Conservation (phyloP, 208 protist species). For the Trichomonas vaginalis region DNA sequence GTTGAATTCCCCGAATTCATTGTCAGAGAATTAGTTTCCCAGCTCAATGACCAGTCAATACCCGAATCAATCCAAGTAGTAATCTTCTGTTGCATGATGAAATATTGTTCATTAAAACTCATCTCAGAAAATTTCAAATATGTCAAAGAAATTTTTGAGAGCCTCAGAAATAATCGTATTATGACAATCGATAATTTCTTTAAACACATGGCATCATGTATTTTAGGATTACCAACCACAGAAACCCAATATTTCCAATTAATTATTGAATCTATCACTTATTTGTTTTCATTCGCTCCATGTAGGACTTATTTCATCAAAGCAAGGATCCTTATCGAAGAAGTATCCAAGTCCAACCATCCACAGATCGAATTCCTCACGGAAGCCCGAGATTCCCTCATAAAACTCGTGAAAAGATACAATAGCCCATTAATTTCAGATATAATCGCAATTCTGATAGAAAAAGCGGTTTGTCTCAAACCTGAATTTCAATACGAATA, state of each 20-base stretch:
- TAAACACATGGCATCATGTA: neutral
- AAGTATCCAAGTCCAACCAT: neutral
- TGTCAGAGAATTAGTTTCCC: neutral
- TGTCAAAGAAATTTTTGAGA: neutral
- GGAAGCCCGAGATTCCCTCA: neutral
- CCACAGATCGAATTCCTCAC: neutral
- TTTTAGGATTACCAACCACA: neutral
- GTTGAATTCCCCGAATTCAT: neutral
- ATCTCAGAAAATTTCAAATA: neutral
- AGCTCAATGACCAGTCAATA: neutral
- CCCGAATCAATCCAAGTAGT: neutral
- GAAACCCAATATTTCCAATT: neutral
- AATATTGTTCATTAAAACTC: neutral
- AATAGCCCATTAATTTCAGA: neutral
- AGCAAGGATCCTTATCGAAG: neutral
- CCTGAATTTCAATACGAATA: neutral
- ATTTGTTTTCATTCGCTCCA: neutral
- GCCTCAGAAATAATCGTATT: neutral
- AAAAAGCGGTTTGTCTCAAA: neutral
- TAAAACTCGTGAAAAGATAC: neutral
- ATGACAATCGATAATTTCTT: neutral
- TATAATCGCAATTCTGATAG: neutral
- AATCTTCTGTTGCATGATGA: neutral
- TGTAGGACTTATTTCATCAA: neutral
- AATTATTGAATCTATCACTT: neutral